Base-by-base conservation (phyloP, 768 basidiomycete species). In the Mycena crocata region DNA sequence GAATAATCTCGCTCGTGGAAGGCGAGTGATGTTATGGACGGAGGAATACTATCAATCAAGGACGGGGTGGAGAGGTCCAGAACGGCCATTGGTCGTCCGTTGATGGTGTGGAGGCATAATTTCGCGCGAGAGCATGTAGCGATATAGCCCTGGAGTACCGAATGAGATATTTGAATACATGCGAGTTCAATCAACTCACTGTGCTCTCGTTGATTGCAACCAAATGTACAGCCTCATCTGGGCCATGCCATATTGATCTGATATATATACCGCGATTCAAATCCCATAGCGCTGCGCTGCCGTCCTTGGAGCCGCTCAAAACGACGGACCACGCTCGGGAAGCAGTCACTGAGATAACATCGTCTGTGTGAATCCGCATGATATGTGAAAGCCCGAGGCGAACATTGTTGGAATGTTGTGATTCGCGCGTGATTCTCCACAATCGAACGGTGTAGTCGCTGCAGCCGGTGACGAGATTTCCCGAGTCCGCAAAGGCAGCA, bases 1-100 rank as follows among this genome's bases (percentile, higher is more conserved):
- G 93, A 89, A 76, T 93, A 97, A 72, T 97, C 96, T 35, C 96
- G 87, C 73, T 96, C 93, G 64, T 94, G 91, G 81, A 97, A 97
- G 0, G 92, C 90, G 55, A 98, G 78, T 0, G 93, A 90, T 0
- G 91, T 92, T 58, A 96, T 90, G 5, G 81, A 81, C 0, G 87
- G 86, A 2, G 83, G 83, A 21, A 86, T 79, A 8, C 79, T 58
- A 1, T 84, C 83, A 40, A 83, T 82, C 5, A 80, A 77, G 24
- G 84, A 76, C 26, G 82, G 78, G 5, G 75, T 78, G 4, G 83
- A 82, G 2, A 94, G 81, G 67, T 94, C 90, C 35, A 95, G 76
- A 15, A 83, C 85, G 0, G 90, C 89, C 68, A 98, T 93, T 0
- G 86, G 89, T 21, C 92, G 86, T 0, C 87, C 95, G 72, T 97